These are phyloP conservation scores for Haplographium delicatum DNA, from an alignment of 495 filamentous ascomycete genomes.

Conservation along the genomic window DNA sequence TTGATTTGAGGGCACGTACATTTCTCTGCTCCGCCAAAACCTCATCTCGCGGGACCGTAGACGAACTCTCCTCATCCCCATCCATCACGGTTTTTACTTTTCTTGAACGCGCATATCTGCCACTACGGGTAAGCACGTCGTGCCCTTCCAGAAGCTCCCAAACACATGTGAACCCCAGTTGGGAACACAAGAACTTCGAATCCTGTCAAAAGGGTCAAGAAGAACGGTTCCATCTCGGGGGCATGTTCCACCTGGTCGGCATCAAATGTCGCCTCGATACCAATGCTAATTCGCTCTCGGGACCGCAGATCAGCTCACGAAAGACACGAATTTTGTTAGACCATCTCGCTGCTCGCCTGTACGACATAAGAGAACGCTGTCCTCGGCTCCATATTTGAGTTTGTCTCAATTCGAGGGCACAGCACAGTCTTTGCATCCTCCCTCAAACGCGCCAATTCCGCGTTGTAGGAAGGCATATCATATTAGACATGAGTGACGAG, in stretches of 20 bases:
- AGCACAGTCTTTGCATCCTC: slow-evolving; percentile 1
- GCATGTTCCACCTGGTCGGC: no score
- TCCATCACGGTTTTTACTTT: slow-evolving; percentile 7
- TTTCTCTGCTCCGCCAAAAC: no score
- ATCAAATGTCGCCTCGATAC: neutral
- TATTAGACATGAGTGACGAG: slow-evolving; percentile 12
- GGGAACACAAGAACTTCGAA: no score
- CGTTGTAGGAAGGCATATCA: neutral
- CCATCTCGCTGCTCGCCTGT: neutral
- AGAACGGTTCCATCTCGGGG: no score
- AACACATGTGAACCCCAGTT: no score
- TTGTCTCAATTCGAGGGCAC: slow-evolving; percentile 5
- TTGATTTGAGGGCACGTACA: no score
- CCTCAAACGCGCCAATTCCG: slow-evolving; percentile 14
- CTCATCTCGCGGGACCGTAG: no score
- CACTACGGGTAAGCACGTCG: slow-evolving; percentile 4
- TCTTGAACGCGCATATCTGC: slow-evolving; percentile 3
- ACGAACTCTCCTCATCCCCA: slow-evolving; percentile 9
- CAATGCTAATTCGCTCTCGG: slow-evolving; percentile 4
- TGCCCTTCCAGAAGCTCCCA: neutral
- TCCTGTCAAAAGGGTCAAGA: no score
- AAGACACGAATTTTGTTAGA: neutral
- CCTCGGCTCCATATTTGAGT: slow-evolving; percentile 1
- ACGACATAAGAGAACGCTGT: no score
- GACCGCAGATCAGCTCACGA: slow-evolving; percentile 3